These are phyloP conservation scores for Glutinoglossum americanum DNA, from an alignment of 495 filamentous ascomycete species.

Conservation along the genomic window DNA sequence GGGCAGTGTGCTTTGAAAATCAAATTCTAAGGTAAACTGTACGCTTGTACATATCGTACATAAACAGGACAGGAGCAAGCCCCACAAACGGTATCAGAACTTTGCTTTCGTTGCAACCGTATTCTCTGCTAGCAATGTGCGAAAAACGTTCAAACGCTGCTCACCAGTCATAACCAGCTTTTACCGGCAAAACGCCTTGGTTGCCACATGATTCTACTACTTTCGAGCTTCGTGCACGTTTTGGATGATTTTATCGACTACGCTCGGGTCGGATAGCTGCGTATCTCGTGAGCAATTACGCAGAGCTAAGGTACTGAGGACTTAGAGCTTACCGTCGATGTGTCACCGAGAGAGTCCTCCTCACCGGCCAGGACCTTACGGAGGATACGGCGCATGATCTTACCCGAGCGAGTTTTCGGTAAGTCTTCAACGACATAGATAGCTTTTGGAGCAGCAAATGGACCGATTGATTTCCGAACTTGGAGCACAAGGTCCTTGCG, in stretches of 20 bases:
- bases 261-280: slow-evolving; percentile 71
- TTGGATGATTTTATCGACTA: slow-evolving; percentile 76
- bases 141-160: neutral
- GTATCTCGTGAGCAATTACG: slow-evolving; percentile 18
- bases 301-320: slow-evolving; percentile 1
- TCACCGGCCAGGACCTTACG: slow-evolving; percentile 92
- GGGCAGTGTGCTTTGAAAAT: no score
- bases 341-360: slow-evolving; percentile 91
- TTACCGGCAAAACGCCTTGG: neutral
- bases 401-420: slow-evolving; percentile 88
- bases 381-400: slow-evolving; percentile 97
- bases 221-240: slow-evolving; percentile 43
- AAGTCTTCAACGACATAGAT: slow-evolving; percentile 79
- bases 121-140: neutral
- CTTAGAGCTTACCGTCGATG: slow-evolving; percentile 46
- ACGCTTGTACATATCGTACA: no score
- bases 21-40: no score
- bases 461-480: slow-evolving; percentile 90
- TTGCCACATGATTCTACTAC: slow-evolving; percentile 19
- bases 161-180: neutral
- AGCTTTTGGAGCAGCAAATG: slow-evolving; percentile 89
- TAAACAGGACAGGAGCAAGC: no score
- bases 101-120: no score
- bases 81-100: no score
- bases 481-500: slow-evolving; percentile 86